phyloP scores from a whole-genome alignment of 495 filamentous ascomycete genomes.

The Amphirosellinia nigrospora region DNA sequence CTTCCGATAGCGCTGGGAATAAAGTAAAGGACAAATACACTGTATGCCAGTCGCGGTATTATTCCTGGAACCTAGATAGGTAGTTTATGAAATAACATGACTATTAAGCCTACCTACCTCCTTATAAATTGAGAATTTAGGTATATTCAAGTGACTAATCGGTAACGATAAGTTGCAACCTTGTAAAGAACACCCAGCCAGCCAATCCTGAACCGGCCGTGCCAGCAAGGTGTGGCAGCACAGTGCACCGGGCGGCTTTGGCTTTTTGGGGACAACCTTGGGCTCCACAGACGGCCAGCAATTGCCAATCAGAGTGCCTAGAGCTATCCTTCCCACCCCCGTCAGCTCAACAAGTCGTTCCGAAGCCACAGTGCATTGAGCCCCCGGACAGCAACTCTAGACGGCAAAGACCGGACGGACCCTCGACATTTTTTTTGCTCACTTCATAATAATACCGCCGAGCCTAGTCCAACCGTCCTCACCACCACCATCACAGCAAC shows the following conservation, averaged over 20 bases:
- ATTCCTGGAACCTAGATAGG: too few relatives aligned
- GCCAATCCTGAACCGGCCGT: conserved; percentile 3
- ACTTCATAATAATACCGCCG: conserved; percentile 14
- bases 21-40: not conserved
- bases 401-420: conserved; percentile 14
- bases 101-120: not conserved
- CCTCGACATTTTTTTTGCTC: conserved; percentile 29
- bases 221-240: not conserved
- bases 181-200: not conserved
- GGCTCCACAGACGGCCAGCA: conserved; percentile 27
- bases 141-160: too few relatives aligned
- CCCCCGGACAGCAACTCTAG: not conserved
- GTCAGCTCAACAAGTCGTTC: conserved; percentile 17
- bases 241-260: not conserved
- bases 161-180: too few relatives aligned
- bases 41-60: not conserved
- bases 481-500: not conserved
- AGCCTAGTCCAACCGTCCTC: not conserved
- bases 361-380: conserved; percentile 27
- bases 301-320: conserved; percentile 28
- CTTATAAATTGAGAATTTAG: not conserved
- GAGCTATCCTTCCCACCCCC: not conserved
- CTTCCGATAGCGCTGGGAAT: conserved; percentile 23
- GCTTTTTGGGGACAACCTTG: conserved; percentile 29
- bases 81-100: too few relatives aligned